Conservation (phyloP, 495 filamentous ascomycete genomes). For the Cercophora samala region DNA sequence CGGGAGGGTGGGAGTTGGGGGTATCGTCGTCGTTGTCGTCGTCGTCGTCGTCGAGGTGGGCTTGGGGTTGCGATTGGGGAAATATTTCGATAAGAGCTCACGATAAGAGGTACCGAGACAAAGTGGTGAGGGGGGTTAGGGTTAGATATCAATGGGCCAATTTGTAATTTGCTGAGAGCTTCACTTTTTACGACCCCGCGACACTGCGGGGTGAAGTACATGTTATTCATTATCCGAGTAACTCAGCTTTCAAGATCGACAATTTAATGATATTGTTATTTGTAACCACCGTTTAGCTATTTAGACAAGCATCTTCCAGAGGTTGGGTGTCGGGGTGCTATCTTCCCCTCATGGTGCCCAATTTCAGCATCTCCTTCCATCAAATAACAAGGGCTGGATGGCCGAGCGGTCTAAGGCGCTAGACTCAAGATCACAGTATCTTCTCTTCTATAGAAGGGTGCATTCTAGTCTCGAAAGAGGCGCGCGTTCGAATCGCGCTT, state of each 20-base stretch:
- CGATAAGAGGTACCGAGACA: neutral
- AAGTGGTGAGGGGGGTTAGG: neutral
- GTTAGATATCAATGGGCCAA: neutral
- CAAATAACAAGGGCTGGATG: conserved; percentile 25
- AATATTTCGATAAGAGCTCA: neutral
- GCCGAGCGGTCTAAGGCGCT: conserved; percentile 38
- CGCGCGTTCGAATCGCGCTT: conserved; percentile 38
- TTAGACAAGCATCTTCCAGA: too few species aligned
- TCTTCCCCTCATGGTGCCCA: too few species aligned
- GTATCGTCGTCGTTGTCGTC: neutral
- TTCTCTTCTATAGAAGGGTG: conserved; percentile 17
- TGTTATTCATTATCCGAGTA: neutral
- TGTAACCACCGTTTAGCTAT: too few species aligned
- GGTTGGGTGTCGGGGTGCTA: too few species aligned
- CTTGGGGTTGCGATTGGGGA: neutral
- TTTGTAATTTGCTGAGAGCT: neutral
- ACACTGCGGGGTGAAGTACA: neutral
- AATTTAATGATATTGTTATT: too few species aligned
- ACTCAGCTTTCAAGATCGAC: neutral
- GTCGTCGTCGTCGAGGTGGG: neutral
- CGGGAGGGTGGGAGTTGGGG: neutral
- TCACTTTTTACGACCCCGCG: neutral
- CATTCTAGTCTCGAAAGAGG: conserved; percentile 36
- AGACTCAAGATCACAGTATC: conserved; percentile 29
- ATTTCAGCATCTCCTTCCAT: neutral